phyloP scores from a whole-genome alignment of 805 yeast genomes.

The Saccharomyces eubayanus region DNA sequence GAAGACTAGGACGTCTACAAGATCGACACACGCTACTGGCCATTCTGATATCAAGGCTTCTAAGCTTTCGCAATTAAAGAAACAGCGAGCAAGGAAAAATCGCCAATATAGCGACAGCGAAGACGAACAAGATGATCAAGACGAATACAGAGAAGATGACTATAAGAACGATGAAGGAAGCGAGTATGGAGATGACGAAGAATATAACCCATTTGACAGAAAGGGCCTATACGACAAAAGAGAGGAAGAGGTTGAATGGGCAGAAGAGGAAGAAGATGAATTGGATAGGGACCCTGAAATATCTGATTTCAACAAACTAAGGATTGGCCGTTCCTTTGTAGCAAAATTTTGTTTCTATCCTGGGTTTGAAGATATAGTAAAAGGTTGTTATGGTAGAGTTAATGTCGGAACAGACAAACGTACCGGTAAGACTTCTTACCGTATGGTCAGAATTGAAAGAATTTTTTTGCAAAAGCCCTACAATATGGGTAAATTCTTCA shows the following conservation, averaged over 20 bases:
- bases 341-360: conserved; percentile 75
- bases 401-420: conserved; percentile 66
- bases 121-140: conserved; percentile 38
- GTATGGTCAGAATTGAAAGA: conserved; percentile 75
- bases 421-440: conserved; percentile 57
- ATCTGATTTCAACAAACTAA: conserved; percentile 60
- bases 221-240: conserved; percentile 27
- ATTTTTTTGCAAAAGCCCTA: conserved; percentile 48
- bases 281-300: conserved; percentile 41
- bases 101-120: conserved; percentile 38
- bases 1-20: conserved; percentile 25
- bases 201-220: conserved; percentile 31
- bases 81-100: conserved; percentile 60
- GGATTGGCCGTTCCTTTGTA: conserved; percentile 70
- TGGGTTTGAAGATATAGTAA: conserved; percentile 59
- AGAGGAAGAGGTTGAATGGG: conserved; percentile 41
- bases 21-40: conserved; percentile 35
- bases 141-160: conserved; percentile 30
- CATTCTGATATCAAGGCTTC: conserved; percentile 36
- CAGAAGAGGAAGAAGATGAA: conserved; percentile 41
- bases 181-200: conserved; percentile 35
- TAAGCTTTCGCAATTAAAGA: conserved; percentile 63
- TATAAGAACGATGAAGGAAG: conserved; percentile 35
- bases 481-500: conserved; percentile 40
- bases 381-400: conserved; percentile 73